These are phyloP conservation scores for Proliferodiscus dingleyae DNA, from an alignment of 2,329 filamentous ascomycete species.

Conservation along the genomic window DNA sequence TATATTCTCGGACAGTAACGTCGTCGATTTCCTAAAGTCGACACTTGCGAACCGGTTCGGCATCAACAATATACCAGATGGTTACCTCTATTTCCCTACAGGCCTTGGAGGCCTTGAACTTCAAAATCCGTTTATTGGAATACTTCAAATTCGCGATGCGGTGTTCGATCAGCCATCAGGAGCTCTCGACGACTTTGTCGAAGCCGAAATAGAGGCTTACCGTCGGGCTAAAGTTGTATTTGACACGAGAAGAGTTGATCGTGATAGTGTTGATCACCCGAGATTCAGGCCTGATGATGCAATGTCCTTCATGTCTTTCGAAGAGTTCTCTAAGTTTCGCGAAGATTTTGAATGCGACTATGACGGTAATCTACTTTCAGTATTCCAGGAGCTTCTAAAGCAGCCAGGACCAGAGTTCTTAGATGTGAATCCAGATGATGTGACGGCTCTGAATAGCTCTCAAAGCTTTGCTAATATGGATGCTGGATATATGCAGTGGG, in stretches of 20 bases:
- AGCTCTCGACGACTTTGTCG: conserved; percentile 27
- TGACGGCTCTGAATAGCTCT: conserved; percentile 1
- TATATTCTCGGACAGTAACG: conserved; percentile 41
- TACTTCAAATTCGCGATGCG: conserved; percentile 26
- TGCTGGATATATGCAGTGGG: conserved; percentile 36
- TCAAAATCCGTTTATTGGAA: conserved; percentile 37
- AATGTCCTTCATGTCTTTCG: conserved; percentile 35
- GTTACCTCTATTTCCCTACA: conserved; percentile 39
- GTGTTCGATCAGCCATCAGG: conserved; percentile 24
- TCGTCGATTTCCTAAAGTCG: conserved; percentile 43
- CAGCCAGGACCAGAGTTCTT: conserved; percentile 27
- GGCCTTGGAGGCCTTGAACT: conserved; percentile 37
- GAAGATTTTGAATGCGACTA: conserved; percentile 31
- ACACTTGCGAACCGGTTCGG: conserved; percentile 47
- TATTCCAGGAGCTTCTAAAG: conserved; percentile 30
- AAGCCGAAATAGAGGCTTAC: conserved; percentile 35
- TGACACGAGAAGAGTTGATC: conserved; percentile 15
- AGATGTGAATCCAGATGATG: conserved; percentile 17
- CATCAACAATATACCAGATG: conserved; percentile 35
- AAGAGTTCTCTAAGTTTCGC: conserved; percentile 35
- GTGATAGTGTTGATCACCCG: conserved; percentile 12
- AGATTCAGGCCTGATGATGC: conserved; percentile 10
- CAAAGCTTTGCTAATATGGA: conserved; percentile 7
- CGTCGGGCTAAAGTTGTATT: conserved; percentile 30
- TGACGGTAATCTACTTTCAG: conserved; percentile 12